Base-by-base conservation (phyloP, 2,329 filamentous ascomycete genomes). In the Aspergillus fructus region DNA sequence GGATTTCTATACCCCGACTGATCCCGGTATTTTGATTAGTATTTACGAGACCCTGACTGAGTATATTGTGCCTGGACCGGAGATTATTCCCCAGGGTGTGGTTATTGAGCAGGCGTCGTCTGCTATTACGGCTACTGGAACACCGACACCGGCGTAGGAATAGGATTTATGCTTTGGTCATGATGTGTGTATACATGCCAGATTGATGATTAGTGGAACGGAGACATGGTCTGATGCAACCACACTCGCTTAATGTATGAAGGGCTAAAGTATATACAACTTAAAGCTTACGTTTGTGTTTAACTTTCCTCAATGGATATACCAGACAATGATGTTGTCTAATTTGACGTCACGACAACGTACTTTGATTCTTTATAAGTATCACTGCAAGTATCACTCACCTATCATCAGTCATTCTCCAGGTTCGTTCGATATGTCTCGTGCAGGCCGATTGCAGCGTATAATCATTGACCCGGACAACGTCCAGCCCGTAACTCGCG, bases 11-110 rank as follows among this genome's bases (percentile, higher is more conserved):
- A 84, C 75, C 51, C 74, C 77, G 64, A 72, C 75, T 55, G 85
- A 87, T 68, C 70, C 81, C 12, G 85, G 85, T 58, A 84, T 88
- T 66, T 63, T 78, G 60, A 73, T 86, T 78, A 83, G 82, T 78
- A 79, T 88, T 72, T 87, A 87, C 79, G 43, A 53, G 46, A 47
- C 48, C 3, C 41, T 65, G 8, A 27, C 30, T 6, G 46, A 42
- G 3, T 65, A 65, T 48, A 41, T 49, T 15, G 48, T 64, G 0
- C 63, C 63, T 6, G 63, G 63, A 0, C 62, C 63, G 11, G 52
- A 56, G 11, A 21, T 61, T 11, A 62, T 63, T 13, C 58, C 56
- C 2, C 55, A 55, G 19, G 63, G 56, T 11, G 47, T 43, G 1
- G 51, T 52, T 1, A 33, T 65, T 43, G 52, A 49, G 15, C 63